phyloP scores from a whole-genome alignment of 2,329 filamentous ascomycete species.

The Coleophoma crateriformis region DNA sequence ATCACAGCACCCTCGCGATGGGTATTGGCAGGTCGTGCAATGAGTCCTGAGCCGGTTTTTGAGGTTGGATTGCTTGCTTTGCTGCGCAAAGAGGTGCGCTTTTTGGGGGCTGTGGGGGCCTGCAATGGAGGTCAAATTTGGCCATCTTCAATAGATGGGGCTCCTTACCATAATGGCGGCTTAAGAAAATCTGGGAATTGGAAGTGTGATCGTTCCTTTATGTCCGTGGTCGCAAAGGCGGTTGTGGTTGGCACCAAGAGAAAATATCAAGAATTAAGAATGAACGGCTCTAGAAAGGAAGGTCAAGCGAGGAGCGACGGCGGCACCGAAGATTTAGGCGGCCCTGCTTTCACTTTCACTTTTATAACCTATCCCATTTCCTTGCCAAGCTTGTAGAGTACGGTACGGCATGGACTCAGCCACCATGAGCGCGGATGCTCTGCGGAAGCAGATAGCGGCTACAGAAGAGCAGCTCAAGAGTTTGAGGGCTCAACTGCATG shows the following conservation, averaged over 20 bases:
- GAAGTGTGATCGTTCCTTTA: not conserved
- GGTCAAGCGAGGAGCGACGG: conserved; percentile 4
- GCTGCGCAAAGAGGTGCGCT: conserved; percentile 50
- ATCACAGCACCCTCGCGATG: conserved; percentile 43
- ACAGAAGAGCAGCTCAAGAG: conserved; percentile 42
- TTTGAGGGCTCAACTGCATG: conserved; percentile 39
- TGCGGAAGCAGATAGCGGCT: conserved; percentile 41
- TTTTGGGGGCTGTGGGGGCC: conserved; percentile 40
- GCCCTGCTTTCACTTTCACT: not conserved
- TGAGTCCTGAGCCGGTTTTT: conserved; percentile 37
- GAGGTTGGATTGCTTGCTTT: conserved; percentile 46
- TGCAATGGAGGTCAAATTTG: conserved; percentile 16
- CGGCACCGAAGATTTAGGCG: too few species aligned
- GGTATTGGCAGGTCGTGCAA: conserved; percentile 12
- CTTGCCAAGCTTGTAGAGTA: conserved; percentile 7
- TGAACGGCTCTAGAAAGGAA: conserved; percentile 1
- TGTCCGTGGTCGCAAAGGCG: too few species aligned
- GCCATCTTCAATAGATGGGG: too few species aligned
- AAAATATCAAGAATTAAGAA: too few species aligned
- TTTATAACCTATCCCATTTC: not conserved
- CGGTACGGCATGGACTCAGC: conserved; percentile 28
- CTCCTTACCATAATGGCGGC: too few species aligned
- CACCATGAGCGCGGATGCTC: conserved; percentile 26
- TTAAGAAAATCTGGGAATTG: not conserved
- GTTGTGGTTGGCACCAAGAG: not conserved